Percentiles rank a stretch among this genome's conserved stretches.
Conservation (phyloP, 2,329 filamentous ascomycete genomes). For the Sporothrix sp. region DNA sequence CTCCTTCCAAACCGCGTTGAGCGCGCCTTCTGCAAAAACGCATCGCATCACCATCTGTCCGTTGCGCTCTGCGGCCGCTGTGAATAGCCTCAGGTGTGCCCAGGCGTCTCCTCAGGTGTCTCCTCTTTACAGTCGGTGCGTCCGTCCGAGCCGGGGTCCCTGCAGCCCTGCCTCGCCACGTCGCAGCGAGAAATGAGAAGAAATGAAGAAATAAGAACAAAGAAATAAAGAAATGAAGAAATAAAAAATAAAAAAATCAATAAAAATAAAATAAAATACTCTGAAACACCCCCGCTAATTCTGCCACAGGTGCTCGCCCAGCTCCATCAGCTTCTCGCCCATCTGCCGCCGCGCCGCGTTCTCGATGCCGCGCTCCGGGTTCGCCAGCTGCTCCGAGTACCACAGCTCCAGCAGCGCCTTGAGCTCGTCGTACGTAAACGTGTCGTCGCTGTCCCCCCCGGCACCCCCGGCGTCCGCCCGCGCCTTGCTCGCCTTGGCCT, state of each 20-base stretch:
- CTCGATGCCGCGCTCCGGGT: constrained; percentile 57
- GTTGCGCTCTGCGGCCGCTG: too few species aligned
- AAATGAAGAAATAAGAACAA: too few species aligned
- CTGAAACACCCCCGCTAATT: constrained; percentile 25
- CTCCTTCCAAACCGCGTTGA: too few species aligned
- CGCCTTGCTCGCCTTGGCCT: constrained; percentile 43
- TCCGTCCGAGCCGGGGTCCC: too few species aligned
- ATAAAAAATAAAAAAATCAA: neutral
- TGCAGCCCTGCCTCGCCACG: too few species aligned
- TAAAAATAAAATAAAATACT: neutral
- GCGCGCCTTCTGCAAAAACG: too few species aligned
- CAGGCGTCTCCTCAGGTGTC: too few species aligned
- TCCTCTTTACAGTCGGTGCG: too few species aligned
- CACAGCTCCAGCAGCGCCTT: constrained; percentile 56
- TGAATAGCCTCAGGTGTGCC: too few species aligned
- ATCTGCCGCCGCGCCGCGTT: constrained; percentile 58
- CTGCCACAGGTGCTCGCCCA: constrained; percentile 68
- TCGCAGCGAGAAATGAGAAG: too few species aligned
- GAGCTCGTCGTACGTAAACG: constrained; percentile 56
- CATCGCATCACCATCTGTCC: too few species aligned
- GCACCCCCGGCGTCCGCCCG: constrained; percentile 29
- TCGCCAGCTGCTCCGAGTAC: constrained; percentile 57
- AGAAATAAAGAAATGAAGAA: too few species aligned
- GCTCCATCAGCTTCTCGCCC: constrained; percentile 59
- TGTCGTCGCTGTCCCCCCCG: constrained; percentile 24